phyloP scores from a whole-genome alignment of 2,329 filamentous ascomycete genomes.

The Claviceps digitariae region DNA sequence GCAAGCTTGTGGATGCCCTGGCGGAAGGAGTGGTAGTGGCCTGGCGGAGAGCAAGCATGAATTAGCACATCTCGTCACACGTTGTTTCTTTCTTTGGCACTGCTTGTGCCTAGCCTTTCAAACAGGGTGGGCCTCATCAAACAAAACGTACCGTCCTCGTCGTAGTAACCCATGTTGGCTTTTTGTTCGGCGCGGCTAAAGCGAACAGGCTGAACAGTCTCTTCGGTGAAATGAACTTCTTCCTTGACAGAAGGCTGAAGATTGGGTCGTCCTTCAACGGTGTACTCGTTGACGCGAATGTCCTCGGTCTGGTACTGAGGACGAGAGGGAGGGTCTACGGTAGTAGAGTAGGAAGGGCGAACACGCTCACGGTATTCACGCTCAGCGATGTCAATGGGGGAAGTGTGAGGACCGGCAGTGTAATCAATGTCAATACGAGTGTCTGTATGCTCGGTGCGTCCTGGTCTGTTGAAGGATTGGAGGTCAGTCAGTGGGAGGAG shows the following conservation, averaged over 20 bases:
- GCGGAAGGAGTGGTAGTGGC: slow-evolving; percentile 47
- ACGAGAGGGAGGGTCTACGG: slow-evolving; percentile 19
- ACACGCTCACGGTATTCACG: slow-evolving; percentile 51
- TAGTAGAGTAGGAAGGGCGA: slow-evolving; percentile 34
- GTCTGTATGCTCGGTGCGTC: slow-evolving; percentile 40
- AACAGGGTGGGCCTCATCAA: too few species aligned
- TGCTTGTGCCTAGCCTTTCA: too few species aligned
- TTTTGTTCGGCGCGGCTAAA: slow-evolving; percentile 27
- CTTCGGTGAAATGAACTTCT: slow-evolving; percentile 48
- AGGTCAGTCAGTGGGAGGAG: slow-evolving; percentile 7
- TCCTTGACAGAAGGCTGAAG: slow-evolving; percentile 36
- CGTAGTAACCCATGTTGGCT: slow-evolving; percentile 53
- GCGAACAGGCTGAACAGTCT: slow-evolving; percentile 47
- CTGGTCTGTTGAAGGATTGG: slow-evolving; percentile 14
- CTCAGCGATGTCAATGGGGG: slow-evolving; percentile 49
- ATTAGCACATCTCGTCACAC: slow-evolving; percentile 8
- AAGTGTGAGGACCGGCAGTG: slow-evolving; percentile 33
- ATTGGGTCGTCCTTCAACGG: slow-evolving; percentile 20
- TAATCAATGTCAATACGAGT: slow-evolving; percentile 52
- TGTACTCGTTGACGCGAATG: slow-evolving; percentile 21
- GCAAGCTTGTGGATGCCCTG: slow-evolving; percentile 42
- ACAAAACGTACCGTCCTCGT: slow-evolving; percentile 47
- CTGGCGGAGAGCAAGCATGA: slow-evolving; percentile 19
- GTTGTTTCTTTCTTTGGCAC: too few species aligned
- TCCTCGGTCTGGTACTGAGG: slow-evolving; percentile 20